Percentiles rank a stretch among this genome's conserved stretches.
Conservation (phyloP, 164 flowering plant species). For the Tetrastigma voinierianum region DNA sequence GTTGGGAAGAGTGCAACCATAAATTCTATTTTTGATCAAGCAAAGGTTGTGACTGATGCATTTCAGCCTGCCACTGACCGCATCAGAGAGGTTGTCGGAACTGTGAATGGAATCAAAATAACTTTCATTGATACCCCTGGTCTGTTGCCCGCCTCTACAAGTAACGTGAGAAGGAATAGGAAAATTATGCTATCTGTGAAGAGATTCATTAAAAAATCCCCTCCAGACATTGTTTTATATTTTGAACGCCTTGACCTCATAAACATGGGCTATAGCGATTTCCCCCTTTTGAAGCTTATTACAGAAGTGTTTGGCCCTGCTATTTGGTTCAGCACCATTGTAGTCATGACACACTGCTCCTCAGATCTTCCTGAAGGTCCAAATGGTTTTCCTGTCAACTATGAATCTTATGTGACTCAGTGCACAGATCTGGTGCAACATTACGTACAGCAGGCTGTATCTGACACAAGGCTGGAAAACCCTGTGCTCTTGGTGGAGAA, state of each 20-base stretch:
- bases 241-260: conserved; percentile 86
- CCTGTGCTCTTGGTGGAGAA: conserved; percentile 90
- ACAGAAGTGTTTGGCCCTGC: conserved; percentile 80
- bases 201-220: conserved; percentile 53
- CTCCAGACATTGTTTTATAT: conserved; percentile 86
- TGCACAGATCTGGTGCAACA: conserved; percentile 69
- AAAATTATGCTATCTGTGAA: conserved; percentile 71
- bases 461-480: conserved; percentile 70
- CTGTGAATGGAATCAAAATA: conserved; percentile 61
- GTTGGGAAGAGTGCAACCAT: conserved; percentile 97
- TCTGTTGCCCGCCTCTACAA: conserved; percentile 55
- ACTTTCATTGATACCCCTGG: conserved; percentile 93
- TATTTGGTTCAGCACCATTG: conserved; percentile 88
- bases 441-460: conserved; percentile 67
- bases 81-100: conserved; percentile 68
- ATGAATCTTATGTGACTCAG: conserved; percentile 61
- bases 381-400: conserved; percentile 66
- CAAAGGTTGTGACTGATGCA: conserved; percentile 66
- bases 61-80: conserved; percentile 74
- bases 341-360: conserved; percentile 91
- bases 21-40: conserved; percentile 79
- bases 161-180: conserved; percentile 53
- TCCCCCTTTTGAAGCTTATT: conserved; percentile 76
- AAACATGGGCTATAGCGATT: conserved; percentile 63
- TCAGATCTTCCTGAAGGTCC: conserved; percentile 77